These are phyloP conservation scores for Wickerhamomyces tratensis DNA, from an alignment of 805 yeast genomes.

Conservation along the genomic window DNA sequence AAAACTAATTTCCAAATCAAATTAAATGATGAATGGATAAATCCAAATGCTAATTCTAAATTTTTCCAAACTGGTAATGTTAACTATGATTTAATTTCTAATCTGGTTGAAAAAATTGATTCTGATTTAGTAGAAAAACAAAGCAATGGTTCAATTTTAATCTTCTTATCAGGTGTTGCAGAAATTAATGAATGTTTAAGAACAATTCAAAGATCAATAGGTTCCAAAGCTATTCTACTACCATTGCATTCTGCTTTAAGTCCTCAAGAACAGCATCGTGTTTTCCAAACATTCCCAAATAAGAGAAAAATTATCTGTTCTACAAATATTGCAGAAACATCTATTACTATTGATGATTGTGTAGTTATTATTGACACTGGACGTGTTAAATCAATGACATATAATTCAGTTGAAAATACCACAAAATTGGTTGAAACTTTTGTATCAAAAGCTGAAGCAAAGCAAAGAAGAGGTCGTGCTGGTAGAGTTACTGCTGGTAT, in stretches of 20 bases:
- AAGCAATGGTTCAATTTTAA: conserved; percentile 63
- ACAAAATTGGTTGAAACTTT: conserved; percentile 70
- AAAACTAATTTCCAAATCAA: conserved; percentile 47
- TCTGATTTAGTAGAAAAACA: conserved; percentile 27
- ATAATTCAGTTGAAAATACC: conserved; percentile 57
- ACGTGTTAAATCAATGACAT: conserved; percentile 67
- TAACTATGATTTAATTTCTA: conserved; percentile 63
- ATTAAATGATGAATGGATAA: conserved; percentile 30
- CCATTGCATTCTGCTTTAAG: conserved; percentile 87
- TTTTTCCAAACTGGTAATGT: conserved; percentile 60
- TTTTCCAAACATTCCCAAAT: conserved; percentile 46
- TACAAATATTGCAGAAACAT: conserved; percentile 94
- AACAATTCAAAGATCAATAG: conserved; percentile 20
- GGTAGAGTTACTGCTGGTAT: conserved; percentile 85
- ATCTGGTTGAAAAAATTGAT: conserved; percentile 47
- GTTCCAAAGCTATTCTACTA: conserved; percentile 29
- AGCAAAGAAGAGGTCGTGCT: conserved; percentile 95
- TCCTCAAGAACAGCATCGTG: conserved; percentile 73
- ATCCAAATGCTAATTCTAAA: conserved; percentile 54
- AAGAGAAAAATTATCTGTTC: conserved; percentile 80
- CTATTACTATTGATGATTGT: conserved; percentile 92
- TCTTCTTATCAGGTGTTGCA: conserved; percentile 85
- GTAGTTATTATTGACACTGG: conserved; percentile 90
- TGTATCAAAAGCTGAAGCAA: conserved; percentile 84
- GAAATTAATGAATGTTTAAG: conserved; percentile 66